Conservation (phyloP, 768 basidiomycete species). For the Amanita polypyramis region DNA sequence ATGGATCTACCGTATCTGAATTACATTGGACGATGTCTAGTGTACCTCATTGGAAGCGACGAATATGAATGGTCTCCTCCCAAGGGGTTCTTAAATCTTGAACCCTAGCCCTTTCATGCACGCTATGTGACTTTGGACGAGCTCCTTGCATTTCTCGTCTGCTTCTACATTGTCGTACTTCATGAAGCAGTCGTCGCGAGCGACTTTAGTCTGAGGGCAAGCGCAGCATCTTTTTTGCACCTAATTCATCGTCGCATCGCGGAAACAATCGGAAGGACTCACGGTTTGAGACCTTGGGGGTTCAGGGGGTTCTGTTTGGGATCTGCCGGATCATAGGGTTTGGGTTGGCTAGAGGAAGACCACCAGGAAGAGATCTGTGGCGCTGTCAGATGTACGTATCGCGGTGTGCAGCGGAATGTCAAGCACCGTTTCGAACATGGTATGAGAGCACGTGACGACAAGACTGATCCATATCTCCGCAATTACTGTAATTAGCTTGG, state of each 20-base stretch:
- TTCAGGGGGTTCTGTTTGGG: slow-evolving; percentile 84
- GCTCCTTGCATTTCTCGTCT: slow-evolving; percentile 68
- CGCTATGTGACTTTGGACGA: slow-evolving; percentile 70
- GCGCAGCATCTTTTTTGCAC: slow-evolving; percentile 74
- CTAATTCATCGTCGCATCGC: background rate
- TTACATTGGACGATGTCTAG: background rate
- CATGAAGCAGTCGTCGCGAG: slow-evolving; percentile 93
- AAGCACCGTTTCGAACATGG: slow-evolving; percentile 34
- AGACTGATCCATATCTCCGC: background rate
- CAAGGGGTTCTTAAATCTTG: slow-evolving; percentile 40
- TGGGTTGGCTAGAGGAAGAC: slow-evolving; percentile 38
- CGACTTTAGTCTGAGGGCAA: slow-evolving; percentile 86
- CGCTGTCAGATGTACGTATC: background rate
- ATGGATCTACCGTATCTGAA: slow-evolving; percentile 33
- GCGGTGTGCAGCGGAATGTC: background rate
- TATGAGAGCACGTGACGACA: background rate
- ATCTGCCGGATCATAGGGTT: slow-evolving; percentile 60
- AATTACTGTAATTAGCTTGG: no score
- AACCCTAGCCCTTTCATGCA: slow-evolving; percentile 93
- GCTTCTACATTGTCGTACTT: slow-evolving; percentile 54
- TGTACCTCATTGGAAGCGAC: background rate
- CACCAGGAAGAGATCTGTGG: slow-evolving; percentile 46
- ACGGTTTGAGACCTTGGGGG: slow-evolving; percentile 95
- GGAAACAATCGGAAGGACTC: slow-evolving; percentile 19
- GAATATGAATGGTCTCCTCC: background rate